phyloP scores from a whole-genome alignment of 2,329 filamentous ascomycete species.

The Lachnellula hyalina region DNA sequence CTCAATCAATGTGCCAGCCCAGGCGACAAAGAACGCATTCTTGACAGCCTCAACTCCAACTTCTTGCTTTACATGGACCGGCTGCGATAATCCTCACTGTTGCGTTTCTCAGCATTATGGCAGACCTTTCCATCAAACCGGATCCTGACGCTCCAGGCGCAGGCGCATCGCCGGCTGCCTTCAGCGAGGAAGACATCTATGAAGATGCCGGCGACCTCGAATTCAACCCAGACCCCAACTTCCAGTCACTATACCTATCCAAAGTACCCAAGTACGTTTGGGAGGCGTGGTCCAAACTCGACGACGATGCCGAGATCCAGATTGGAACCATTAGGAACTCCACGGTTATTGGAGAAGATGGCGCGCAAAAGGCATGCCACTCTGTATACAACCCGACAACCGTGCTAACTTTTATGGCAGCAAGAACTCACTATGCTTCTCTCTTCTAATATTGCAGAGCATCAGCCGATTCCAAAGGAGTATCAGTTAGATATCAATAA shows the following conservation, averaged over 20 bases:
- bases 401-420: slow-evolving; percentile 24
- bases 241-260: slow-evolving; percentile 59
- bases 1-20: no score
- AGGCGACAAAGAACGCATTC: not conserved
- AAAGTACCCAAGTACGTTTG: slow-evolving; percentile 76
- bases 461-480: slow-evolving; percentile 76
- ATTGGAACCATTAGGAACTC: slow-evolving; percentile 61
- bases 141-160: slow-evolving; percentile 41
- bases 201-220: slow-evolving; percentile 62
- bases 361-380: slow-evolving; percentile 38
- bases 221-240: slow-evolving; percentile 37
- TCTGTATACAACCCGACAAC: not conserved
- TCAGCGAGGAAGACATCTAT: slow-evolving; percentile 63
- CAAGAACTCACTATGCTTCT: slow-evolving; percentile 62
- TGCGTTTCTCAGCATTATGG: slow-evolving; percentile 20
- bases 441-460: slow-evolving; percentile 55
- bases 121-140: slow-evolving; percentile 40
- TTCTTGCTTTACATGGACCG: slow-evolving; percentile 15
- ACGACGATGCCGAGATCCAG: slow-evolving; percentile 76
- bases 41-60: not conserved
- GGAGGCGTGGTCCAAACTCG: slow-evolving; percentile 70
- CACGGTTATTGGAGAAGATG: slow-evolving; percentile 48
- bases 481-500: slow-evolving; percentile 74
- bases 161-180: slow-evolving; percentile 37
- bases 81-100: slow-evolving; percentile 12